phyloP scores from a whole-genome alignment of 2,329 filamentous ascomycete species.

The Periconia macrospinosa region DNA sequence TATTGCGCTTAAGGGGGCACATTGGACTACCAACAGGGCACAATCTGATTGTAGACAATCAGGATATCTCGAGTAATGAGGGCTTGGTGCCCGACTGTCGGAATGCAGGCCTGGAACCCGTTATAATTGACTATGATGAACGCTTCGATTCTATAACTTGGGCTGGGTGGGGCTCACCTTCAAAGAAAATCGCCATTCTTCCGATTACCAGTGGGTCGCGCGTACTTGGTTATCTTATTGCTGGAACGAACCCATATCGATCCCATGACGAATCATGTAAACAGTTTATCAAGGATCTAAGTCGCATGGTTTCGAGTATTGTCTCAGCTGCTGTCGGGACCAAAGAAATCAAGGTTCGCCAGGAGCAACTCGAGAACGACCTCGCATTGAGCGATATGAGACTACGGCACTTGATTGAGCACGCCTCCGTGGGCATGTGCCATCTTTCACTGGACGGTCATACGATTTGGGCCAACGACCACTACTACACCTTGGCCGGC shows the following conservation, averaged over 20 bases:
- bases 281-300: conserved; percentile 37
- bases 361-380: conserved; percentile 37
- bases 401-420: conserved; percentile 37
- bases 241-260: conserved; percentile 41
- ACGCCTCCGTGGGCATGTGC: conserved; percentile 39
- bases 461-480: conserved; percentile 40
- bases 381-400: conserved; percentile 38
- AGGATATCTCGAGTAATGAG: conserved; percentile 22
- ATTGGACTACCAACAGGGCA: conserved; percentile 32
- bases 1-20: conserved; percentile 26
- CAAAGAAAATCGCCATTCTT: conserved; percentile 28
- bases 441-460: conserved; percentile 32
- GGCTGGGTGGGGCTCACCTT: conserved; percentile 29
- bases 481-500: conserved; percentile 35
- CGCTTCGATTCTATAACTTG: conserved; percentile 32
- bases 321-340: conserved; percentile 24
- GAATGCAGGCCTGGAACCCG: conserved; percentile 21
- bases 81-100: conserved; percentile 34
- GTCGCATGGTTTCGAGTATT: conserved; percentile 35
- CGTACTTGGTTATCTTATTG: conserved; percentile 33
- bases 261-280: conserved; percentile 33
- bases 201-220: conserved; percentile 26
- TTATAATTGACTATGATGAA: conserved; percentile 30
- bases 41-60: conserved; percentile 24
- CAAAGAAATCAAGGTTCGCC: conserved; percentile 24